Evolutionary conservation across 2,329 filamentous ascomycete species (phyloP).

Genomic region (Xylariaceae sp.): DNA sequence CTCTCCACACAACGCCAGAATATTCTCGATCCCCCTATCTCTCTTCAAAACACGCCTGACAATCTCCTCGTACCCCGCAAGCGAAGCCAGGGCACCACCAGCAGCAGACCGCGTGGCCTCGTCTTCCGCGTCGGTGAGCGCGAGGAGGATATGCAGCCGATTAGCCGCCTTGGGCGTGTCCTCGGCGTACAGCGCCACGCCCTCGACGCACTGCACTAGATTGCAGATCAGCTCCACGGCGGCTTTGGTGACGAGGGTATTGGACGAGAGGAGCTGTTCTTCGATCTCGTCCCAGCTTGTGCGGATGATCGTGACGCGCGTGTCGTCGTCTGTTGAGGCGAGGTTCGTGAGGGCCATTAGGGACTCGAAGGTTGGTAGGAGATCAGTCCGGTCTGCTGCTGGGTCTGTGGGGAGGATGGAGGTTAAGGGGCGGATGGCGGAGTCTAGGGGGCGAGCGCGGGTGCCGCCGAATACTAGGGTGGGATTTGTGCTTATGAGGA

Average conservation of each 20-base stretch:
- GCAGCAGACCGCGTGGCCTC: conserved; percentile 76
- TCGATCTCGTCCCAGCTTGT: conserved; percentile 74
- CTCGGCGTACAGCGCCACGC: conserved; percentile 67
- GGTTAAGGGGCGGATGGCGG: conserved; percentile 79
- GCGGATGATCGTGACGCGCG: conserved; percentile 68
- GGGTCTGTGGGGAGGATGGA: conserved; percentile 69
- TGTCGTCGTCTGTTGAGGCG: conserved; percentile 71
- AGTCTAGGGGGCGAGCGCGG: conserved; percentile 69
- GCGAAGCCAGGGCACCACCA: conserved; percentile 80
- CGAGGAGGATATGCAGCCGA: conserved; percentile 79
- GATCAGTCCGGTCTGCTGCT: conserved; percentile 63
- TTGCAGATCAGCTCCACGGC: conserved; percentile 91
- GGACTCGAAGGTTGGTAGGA: conserved; percentile 86
- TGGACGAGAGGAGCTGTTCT: conserved; percentile 75
- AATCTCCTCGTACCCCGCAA: conserved; percentile 75
- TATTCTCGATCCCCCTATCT: conserved; percentile 68
- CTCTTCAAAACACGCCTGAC: conserved; percentile 68
- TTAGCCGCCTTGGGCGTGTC: conserved; percentile 65
- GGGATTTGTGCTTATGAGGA: conserved; percentile 84
- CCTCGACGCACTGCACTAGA: conserved; percentile 67
- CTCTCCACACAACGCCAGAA: conserved; percentile 79
- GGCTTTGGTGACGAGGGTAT: conserved; percentile 74
- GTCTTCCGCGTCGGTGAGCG: conserved; percentile 84
- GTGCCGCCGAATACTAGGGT: conserved; percentile 77
- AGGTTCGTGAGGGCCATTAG: conserved; percentile 93